phyloP scores from a whole-genome alignment of 83 land plant species.

The Picea engelmannii region DNA sequence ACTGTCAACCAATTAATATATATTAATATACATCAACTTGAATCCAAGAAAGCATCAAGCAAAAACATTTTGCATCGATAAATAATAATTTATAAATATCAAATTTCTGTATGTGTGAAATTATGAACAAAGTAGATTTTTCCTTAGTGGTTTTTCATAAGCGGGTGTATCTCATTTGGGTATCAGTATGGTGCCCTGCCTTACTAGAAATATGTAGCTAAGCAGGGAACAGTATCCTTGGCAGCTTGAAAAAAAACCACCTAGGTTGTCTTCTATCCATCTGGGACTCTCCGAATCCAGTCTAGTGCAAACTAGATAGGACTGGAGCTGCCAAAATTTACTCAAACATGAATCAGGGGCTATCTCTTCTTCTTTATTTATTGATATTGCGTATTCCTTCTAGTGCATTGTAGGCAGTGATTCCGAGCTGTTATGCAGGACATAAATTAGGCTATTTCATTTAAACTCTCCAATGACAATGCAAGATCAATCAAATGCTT shows the following conservation, averaged over 20 bases:
- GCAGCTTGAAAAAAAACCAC: not conserved
- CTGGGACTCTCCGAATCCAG: not conserved
- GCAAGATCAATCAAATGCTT: not conserved
- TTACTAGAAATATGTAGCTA: not conserved
- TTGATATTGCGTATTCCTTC: not conserved
- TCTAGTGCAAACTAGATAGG: not conserved
- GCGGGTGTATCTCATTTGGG: not conserved
- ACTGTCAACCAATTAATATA: constrained; percentile 5
- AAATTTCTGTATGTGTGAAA: not conserved
- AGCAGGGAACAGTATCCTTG: not conserved
- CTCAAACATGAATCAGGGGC: not conserved
- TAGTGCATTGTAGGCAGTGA: not conserved
- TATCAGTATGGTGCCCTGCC: not conserved
- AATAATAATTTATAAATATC: too few relatives aligned
- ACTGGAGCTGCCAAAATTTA: not conserved
- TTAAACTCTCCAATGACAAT: not conserved
- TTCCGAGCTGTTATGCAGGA: not conserved
- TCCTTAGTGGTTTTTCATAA: not conserved
- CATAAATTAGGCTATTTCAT: not conserved
- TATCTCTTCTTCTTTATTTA: not conserved
- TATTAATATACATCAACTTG: not conserved
- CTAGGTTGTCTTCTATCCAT: not conserved
- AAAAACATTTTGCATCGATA: not conserved
- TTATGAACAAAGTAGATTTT: not conserved
- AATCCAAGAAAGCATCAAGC: not conserved